Conservation (phyloP, 176 grass and related monocot species). For the Musa itinerans region DNA sequence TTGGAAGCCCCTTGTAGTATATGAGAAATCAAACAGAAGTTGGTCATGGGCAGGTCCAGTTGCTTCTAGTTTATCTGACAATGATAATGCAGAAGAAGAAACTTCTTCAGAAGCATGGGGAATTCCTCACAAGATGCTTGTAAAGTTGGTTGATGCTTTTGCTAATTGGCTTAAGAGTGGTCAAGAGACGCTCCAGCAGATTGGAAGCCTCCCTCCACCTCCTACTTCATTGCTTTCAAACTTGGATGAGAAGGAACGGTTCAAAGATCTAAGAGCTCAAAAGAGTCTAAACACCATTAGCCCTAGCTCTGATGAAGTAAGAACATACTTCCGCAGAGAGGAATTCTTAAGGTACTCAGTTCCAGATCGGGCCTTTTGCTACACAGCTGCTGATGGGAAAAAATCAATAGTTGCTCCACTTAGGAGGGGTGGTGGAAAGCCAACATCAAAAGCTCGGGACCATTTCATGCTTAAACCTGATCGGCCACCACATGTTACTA, state of each 20-base stretch:
- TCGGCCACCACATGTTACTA: conserved; percentile 89
- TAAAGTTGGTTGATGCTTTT: conserved; percentile 96
- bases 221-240: conserved; percentile 68
- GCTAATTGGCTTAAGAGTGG: conserved; percentile 99
- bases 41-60: conserved; percentile 75
- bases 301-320: conserved; percentile 83
- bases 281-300: conserved; percentile 94
- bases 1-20: conserved; percentile 70
- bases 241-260: conserved; percentile 85
- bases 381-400: conserved; percentile 89
- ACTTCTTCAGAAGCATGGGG: conserved; percentile 88
- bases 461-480: conserved; percentile 95
- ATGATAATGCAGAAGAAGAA: conserved; percentile 67
- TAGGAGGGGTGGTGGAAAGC: conserved; percentile 90
- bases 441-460: conserved; percentile 91
- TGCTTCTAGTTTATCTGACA: conserved; percentile 34
- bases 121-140: conserved; percentile 98
- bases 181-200: conserved; percentile 95
- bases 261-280: conserved; percentile 92
- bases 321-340: conserved; percentile 71
- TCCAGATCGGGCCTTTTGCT: conserved; percentile 93
- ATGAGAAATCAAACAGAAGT: conserved; percentile 86
- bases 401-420: conserved; percentile 92
- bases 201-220: conserved; percentile 80
- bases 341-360: conserved; percentile 93